Conservation (phyloP, 2,329 filamentous ascomycete species). For the Thielaviopsis ethacetica region DNA sequence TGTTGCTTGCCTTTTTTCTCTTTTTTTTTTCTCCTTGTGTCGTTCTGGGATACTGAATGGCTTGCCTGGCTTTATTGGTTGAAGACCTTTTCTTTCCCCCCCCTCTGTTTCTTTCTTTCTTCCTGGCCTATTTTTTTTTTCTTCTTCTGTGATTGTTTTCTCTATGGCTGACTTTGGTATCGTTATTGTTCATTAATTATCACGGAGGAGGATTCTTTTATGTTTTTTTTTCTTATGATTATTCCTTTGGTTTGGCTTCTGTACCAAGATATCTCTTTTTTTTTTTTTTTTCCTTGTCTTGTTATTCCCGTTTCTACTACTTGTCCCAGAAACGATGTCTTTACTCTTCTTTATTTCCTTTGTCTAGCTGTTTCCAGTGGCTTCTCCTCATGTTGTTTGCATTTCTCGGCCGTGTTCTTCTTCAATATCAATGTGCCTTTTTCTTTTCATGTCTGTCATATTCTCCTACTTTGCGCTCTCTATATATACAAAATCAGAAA, state of each 20-base stretch:
- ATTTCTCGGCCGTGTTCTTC: neutral
- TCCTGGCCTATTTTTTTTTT: neutral
- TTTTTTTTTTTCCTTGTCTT: neutral
- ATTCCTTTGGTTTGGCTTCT: neutral
- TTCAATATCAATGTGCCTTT: neutral
- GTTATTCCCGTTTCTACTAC: neutral
- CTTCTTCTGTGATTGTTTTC: neutral
- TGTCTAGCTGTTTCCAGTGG: neutral
- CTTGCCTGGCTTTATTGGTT: neutral
- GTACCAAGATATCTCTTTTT: neutral
- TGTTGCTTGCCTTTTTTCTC: too few species aligned
- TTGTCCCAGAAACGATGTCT: neutral
- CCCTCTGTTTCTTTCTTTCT: neutral
- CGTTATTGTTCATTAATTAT: too few species aligned
- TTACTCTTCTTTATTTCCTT: neutral
- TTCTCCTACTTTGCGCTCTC: neutral
- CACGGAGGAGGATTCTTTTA: too few species aligned
- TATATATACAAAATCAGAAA: neutral
- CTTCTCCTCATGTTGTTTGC: neutral
- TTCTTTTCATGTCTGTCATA: neutral
- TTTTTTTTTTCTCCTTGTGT: too few species aligned
- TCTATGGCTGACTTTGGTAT: neutral
- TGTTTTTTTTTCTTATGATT: neutral
- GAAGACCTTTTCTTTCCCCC: neutral
- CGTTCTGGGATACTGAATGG: too few species aligned